Evolutionary conservation across 352 stramenopile species (phyloP), one percentile per base, ranked within the genome.

Genomic region (Sclerospora graminicola): DNA sequence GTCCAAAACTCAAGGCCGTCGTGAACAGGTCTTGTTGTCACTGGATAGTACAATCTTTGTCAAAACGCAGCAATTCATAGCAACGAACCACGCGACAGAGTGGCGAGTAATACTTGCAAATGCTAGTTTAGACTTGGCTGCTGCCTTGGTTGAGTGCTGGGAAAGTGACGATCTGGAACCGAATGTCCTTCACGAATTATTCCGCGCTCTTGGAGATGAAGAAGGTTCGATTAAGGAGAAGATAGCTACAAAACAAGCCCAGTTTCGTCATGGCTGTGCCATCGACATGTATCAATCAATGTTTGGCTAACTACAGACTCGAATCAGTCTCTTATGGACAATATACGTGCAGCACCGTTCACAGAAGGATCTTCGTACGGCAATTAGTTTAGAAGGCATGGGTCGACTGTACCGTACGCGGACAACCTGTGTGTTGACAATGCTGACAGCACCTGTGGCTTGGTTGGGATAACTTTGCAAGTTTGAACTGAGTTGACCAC

Each of bases 101-200:
- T 84, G 71, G 66, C 9, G 32, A 4, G 19, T 30, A 14, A 24
- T 83, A 10, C 45, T 83, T 23, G 29, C 41, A 13, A 59, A 63
- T 38, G 59, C 65, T 10, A 78, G 62, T 33, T 39, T 65, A 13
- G 49, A 71, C 8, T 53, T 78, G 13, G 63, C 70, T 5, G 57
- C 57, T 8, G 23, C 64, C 3, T 63, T 81, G 14, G 66, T 58
- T 0, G 41, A 59, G 11, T 63, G 28, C 16, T 84, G 71, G 71
- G 71, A 84, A n/a, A 39, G 45, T 14, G 41, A 45, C 23, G 41
- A 48, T n/a, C 19, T 48, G 14, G 51, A 55, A 15, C 20, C 20
- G 20, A 48, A 54, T 37, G 51, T 63, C n/a, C 33, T 59, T 9
- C 16, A 15, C 16, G 50, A 56, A 10, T 13, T 80, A 9, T 81